Evolutionary conservation across 768 basidiomycete species (phyloP), one percentile per base, ranked within the genome.

Genomic region (Termitomyces sp.): DNA sequence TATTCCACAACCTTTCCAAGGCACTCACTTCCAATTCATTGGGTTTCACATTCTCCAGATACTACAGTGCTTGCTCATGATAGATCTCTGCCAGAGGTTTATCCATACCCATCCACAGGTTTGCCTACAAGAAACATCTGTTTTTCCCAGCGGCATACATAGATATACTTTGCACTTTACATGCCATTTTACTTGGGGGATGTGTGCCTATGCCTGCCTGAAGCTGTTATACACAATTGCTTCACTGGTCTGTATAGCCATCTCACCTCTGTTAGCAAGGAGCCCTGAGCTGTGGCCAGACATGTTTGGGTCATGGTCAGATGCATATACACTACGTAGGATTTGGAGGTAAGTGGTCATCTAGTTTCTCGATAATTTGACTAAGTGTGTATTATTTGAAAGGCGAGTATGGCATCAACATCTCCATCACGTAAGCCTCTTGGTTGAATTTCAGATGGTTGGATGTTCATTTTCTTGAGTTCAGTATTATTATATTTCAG

Each of bases 321-420:
- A 58, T 25, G 57, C 50, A 4, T 58, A 58, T 40, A 52, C 57
- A 1, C 50, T 58, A 4, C 57, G 57, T 23, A 50, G 51, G 21
- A 45, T 35, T 12, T 58, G 57, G 57, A 31, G 57, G 57, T 58
- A 34, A 41, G 50, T 21, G 12, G 27, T 25, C 21, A 10, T 47
- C 7, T 12, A 48, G 10, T 27, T 50, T 49, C 0, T 7, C 14
- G 17, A 27, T 27, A 5, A 23, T 17, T 38, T 12, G 25, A 35
- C 35, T 50, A n/a, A 50, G 2, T 25, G 16, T 27, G 17, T 10
- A n/a, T 12, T 9, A 0, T 27, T 23, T 27, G 4, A 6, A 42
- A 58, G 57, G 7, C 57, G 51, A 31, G 57, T 58, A 12, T 58
- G 57, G 57, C 51, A 58, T 34, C 57, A 58, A 34, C 45, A n/a